phyloP scores from a whole-genome alignment of 768 basidiomycete species.

The Phylloporus arenicola region DNA sequence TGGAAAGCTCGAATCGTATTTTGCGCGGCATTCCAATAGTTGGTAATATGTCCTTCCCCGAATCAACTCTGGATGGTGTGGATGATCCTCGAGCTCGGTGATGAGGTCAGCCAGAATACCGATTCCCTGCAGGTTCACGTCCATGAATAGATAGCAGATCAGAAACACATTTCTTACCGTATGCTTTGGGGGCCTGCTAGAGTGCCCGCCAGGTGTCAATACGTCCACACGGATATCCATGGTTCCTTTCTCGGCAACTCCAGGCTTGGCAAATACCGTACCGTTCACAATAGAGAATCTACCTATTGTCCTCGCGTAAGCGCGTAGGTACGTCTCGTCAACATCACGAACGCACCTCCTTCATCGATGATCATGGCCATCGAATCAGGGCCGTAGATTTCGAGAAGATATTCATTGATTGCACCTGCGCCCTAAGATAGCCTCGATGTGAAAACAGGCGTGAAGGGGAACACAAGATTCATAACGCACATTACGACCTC shows the following conservation, averaged over 20 bases:
- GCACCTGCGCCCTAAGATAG: slow-evolving; percentile 36
- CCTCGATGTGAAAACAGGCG: background rate
- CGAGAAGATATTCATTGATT: slow-evolving; percentile 35
- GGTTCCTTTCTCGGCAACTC: slow-evolving; percentile 40
- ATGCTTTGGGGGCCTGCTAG: slow-evolving; percentile 46
- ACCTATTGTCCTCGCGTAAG: slow-evolving; percentile 16
- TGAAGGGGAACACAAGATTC: background rate
- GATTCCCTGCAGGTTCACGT: slow-evolving; percentile 29
- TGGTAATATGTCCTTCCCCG: slow-evolving; percentile 24
- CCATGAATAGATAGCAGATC: background rate
- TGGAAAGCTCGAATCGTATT: slow-evolving; percentile 35
- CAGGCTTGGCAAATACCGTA: slow-evolving; percentile 27
- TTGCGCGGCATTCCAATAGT: slow-evolving; percentile 38
- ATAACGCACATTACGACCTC: slow-evolving; percentile 27
- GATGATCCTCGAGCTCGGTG: slow-evolving; percentile 43
- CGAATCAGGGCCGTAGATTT: slow-evolving; percentile 43
- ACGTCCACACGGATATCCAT: slow-evolving; percentile 39
- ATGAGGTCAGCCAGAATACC: slow-evolving; percentile 47
- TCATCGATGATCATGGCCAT: slow-evolving; percentile 55
- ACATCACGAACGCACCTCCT: slow-evolving; percentile 34
- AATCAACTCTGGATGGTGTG: slow-evolving; percentile 31
- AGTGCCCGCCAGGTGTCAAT: no score
- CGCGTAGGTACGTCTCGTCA: background rate
- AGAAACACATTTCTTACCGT: slow-evolving; percentile 32
- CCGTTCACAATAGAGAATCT: slow-evolving; percentile 28